A percentile compares a stretch with the other conserved stretches of the same genome.
Conservation (phyloP, 2,329 filamentous ascomycete genomes). For the Helotiales sp. region DNA sequence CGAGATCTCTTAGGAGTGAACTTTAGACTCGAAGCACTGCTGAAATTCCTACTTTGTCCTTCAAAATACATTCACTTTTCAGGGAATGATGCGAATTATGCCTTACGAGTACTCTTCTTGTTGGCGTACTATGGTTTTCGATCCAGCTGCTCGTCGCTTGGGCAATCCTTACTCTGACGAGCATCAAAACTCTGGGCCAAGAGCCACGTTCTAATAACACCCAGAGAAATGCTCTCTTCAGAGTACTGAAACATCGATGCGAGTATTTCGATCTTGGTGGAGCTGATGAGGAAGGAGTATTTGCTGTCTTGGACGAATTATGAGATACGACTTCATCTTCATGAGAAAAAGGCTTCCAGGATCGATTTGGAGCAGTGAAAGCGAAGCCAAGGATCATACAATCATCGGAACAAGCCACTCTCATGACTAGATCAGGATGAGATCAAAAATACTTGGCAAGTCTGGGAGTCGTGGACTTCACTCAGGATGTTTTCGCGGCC, state of each 20-base stretch:
- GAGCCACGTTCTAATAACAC: background rate
- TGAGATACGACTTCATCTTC: too few species aligned
- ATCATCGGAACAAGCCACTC: too few species aligned
- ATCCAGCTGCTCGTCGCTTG: background rate
- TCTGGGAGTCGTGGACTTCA: too few species aligned
- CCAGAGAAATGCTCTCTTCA: background rate
- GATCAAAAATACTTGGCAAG: too few species aligned
- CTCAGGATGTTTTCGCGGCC: too few species aligned
- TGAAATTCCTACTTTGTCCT: background rate
- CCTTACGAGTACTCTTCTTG: background rate
- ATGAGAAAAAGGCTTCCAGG: too few species aligned
- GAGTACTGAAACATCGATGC: background rate
- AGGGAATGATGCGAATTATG: background rate
- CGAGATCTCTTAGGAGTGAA: background rate
- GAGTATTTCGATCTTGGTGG: background rate
- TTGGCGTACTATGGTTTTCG: background rate
- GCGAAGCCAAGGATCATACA: too few species aligned
- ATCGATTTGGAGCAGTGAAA: too few species aligned
- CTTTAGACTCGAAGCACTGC: background rate
- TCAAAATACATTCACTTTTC: background rate
- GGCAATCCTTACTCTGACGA: background rate
- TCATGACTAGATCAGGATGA: too few species aligned
- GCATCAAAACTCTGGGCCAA: background rate
- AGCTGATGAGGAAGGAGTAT: background rate
- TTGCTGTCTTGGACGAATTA: background rate